Evolutionary conservation across 1,284 basidiomycete genomes (phyloP).

Genomic region (Takashimella koratensis): DNA sequence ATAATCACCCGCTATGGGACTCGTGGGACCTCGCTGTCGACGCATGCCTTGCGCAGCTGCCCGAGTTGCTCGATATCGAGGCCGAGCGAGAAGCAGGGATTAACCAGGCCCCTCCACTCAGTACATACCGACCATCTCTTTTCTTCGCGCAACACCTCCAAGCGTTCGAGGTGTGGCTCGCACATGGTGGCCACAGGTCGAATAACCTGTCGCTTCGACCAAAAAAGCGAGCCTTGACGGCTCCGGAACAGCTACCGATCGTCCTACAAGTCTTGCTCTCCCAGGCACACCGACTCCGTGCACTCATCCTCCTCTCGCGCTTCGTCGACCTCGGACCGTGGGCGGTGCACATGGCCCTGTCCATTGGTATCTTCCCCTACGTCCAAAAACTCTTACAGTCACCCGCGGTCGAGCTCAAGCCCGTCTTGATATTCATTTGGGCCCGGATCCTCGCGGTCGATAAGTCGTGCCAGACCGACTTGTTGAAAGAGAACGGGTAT

Average conservation of each 20-base stretch:
- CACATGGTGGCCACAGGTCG: slow-evolving; percentile 62
- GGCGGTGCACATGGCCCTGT: slow-evolving; percentile 94
- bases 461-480: slow-evolving; percentile 83
- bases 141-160: slow-evolving; percentile 97
- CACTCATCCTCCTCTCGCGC: slow-evolving; percentile 92
- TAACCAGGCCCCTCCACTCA: slow-evolving; percentile 38
- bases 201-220: slow-evolving; percentile 59
- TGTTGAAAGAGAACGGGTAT: slow-evolving; percentile 80
- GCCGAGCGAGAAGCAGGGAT: slow-evolving; percentile 49
- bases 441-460: slow-evolving; percentile 95
- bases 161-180: slow-evolving; percentile 98
- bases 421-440: slow-evolving; percentile 99
- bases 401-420: slow-evolving; percentile 88
- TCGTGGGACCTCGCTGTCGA: slow-evolving; percentile 98
- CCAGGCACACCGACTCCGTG: slow-evolving; percentile 90
- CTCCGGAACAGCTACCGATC: slow-evolving; percentile 91
- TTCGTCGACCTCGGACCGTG: slow-evolving; percentile 98
- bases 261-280: slow-evolving; percentile 95
- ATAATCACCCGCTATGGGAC: slow-evolving; percentile 93
- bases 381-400: slow-evolving; percentile 95
- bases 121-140: slow-evolving; percentile 74
- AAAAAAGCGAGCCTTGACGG: slow-evolving; percentile 8
- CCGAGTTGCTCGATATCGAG: slow-evolving; percentile 67
- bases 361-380: slow-evolving; percentile 99
- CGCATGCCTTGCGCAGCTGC: slow-evolving; percentile 88